Percentiles rank a stretch among this genome's conserved stretches.
Conservation (phyloP, 2,329 filamentous ascomycete species). For the Coniosporium tulheliwenetii region DNA sequence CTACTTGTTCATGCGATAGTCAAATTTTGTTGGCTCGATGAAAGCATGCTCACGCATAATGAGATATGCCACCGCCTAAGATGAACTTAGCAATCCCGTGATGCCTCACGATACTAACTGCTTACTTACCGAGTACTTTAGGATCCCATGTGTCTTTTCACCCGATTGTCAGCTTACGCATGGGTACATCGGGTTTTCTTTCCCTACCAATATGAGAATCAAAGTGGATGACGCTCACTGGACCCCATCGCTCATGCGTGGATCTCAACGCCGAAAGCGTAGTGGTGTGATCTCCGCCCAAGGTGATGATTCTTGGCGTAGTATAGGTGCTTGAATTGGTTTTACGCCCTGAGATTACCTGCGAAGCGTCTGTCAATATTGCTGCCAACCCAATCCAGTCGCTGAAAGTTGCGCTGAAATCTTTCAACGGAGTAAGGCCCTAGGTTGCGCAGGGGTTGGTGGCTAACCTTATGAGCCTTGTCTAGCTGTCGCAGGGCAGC, state of each 20-base stretch:
- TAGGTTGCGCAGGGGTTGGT: too few species aligned
- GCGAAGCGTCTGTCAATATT: neutral
- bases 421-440: too few species aligned
- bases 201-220: constrained; percentile 32
- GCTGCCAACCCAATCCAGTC: too few species aligned
- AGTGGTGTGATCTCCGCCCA: constrained; percentile 42
- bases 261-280: constrained; percentile 37
- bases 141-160: constrained; percentile 39
- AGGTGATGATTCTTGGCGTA: constrained; percentile 34
- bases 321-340: constrained; percentile 28
- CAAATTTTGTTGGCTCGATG: neutral
- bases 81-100: constrained; percentile 4
- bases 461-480: constrained; percentile 30
- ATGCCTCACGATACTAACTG: neutral
- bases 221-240: constrained; percentile 42
- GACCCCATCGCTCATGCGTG: constrained; percentile 33
- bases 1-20: too few species aligned
- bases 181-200: neutral
- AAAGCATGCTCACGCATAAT: constrained; percentile 35
- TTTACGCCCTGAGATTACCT: constrained; percentile 29
- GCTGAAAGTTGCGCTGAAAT: too few species aligned
- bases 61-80: constrained; percentile 38
- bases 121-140: constrained; percentile 29
- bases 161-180: constrained; percentile 1
- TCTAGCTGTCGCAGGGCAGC: constrained; percentile 37